Evolutionary conservation across 2,329 filamentous ascomycete genomes (phyloP).

Genomic region (Eutypella sp.): DNA sequence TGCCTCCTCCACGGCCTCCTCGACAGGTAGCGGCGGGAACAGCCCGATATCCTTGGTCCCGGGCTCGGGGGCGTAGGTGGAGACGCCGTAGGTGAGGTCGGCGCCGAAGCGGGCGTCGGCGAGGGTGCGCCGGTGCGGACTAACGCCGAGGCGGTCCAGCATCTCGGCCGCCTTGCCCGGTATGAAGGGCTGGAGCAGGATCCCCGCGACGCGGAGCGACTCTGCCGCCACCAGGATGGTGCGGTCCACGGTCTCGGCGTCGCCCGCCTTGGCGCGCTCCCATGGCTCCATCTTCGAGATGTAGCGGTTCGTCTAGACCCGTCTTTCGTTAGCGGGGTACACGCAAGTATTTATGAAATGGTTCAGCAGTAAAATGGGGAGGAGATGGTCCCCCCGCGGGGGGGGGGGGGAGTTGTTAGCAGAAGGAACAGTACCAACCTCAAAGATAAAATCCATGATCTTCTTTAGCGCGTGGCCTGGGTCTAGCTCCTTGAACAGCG

Average conservation of each 20-base stretch:
- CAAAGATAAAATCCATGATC: conserved; percentile 57
- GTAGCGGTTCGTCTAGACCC: conserved; percentile 65
- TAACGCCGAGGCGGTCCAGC: conserved; percentile 74
- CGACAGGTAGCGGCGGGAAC: conserved; percentile 47
- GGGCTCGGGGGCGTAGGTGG: too few relatives aligned
- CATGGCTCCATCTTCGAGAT: conserved; percentile 65
- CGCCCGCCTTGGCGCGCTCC: conserved; percentile 43
- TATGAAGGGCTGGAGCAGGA: conserved; percentile 88
- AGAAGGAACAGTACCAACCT: conserved; percentile 37
- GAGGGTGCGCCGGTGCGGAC: conserved; percentile 54
- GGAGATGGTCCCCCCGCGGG: not conserved
- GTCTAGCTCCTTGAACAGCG: conserved; percentile 59
- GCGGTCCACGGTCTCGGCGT: conserved; percentile 41
- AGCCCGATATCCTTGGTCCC: too few relatives aligned
- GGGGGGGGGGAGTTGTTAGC: not conserved
- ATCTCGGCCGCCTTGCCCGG: conserved; percentile 68
- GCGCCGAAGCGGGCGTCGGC: conserved; percentile 55
- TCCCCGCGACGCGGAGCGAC: conserved; percentile 71
- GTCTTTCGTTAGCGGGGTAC: too few relatives aligned
- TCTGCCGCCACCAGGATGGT: conserved; percentile 70
- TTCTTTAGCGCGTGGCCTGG: conserved; percentile 60
- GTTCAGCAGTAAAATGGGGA: not conserved
- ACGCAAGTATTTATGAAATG: not conserved
- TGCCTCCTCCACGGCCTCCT: conserved; percentile 22
- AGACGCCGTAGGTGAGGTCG: conserved; percentile 65